phyloP scores from a whole-genome alignment of 2,329 filamentous ascomycete species.

The Rutstroemia sydowiana region DNA sequence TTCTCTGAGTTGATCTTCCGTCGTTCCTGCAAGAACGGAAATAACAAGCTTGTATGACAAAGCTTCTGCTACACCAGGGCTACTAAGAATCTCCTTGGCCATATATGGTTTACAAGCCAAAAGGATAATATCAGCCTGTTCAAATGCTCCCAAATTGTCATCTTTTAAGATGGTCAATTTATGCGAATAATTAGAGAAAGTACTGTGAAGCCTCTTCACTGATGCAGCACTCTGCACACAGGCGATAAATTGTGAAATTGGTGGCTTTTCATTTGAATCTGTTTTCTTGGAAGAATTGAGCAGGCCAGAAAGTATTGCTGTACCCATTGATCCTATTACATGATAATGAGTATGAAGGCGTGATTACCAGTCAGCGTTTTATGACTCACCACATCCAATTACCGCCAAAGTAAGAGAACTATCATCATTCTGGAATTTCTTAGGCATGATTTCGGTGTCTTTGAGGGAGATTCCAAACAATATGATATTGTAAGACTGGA shows the following conservation, averaged over 20 bases:
- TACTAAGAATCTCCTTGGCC: conserved; percentile 6
- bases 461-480: too few species aligned
- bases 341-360: neutral
- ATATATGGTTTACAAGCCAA: conserved; percentile 10
- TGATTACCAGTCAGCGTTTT: neutral
- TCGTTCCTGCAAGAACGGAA: conserved; percentile 7
- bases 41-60: conserved; percentile 9
- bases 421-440: neutral
- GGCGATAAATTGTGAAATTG: conserved; percentile 8
- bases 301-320: conserved; percentile 5
- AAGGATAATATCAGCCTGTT: conserved; percentile 2
- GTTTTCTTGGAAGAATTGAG: neutral
- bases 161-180: conserved; percentile 1
- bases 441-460: neutral
- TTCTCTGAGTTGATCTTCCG: neutral
- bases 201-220: neutral
- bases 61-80: conserved; percentile 4
- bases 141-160: conserved; percentile 5
- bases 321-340: conserved; percentile 4
- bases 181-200: conserved; percentile 1
- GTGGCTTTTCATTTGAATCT: neutral
- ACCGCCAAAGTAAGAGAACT: neutral
- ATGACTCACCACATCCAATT: conserved; percentile 10
- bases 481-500: too few species aligned
- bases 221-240: conserved; percentile 7